Base-by-base conservation (phyloP, 1,284 basidiomycete species). In the Cutaneotrichosporon curvatum region DNA sequence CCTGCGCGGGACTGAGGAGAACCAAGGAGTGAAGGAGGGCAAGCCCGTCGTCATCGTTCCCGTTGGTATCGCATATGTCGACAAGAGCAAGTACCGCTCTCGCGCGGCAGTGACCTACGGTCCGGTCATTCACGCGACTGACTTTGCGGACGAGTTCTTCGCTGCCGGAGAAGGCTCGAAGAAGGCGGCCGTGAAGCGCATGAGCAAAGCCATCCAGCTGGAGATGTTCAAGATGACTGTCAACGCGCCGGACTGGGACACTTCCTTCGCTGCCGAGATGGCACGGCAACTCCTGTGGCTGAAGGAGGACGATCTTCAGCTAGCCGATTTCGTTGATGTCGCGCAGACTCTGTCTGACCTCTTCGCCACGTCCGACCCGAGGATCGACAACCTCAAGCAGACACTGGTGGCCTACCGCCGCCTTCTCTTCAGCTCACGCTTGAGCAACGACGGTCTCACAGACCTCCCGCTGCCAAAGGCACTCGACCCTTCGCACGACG, bases 211-310 rank as follows among this genome's bases (percentile, higher is more conserved):
- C 28, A 82, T 95, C 45, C 82, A 86, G 68, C 67, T 68, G 10
- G 81, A 82, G 59, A 73, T 97, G 54, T 69, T 82, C 31, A 80
- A 82, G 62, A 74, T 83, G 39, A 95, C 87, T 2, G 80, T 97
- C 56, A 96, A 97, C 65, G 87, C 88, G 9, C 84, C 87, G 22
- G 87, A 96, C 67, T 97, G 92, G 92, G 83, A 90, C 53, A 86
- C 86, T 0, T 75, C 88, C 4, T 86, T 85, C 64, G 81, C 81
- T 25, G 87, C 87, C 11, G 80, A 85, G 47, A 89, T 92, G 82
- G 88, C 91, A 6, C 76, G 87, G 44, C 86, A 95, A 65, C 73
- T 97, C 37, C 75, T 96, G 20, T 97, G 88, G 87, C 81, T 83
- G 57, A 77, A 80, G 47, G 82, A 87, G 50, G 77, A 78, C 48